Evolutionary conservation across 306 rosid genomes (phyloP), one percentile per base, ranked within the genome.

Genomic region (Glycine latifolia): DNA sequence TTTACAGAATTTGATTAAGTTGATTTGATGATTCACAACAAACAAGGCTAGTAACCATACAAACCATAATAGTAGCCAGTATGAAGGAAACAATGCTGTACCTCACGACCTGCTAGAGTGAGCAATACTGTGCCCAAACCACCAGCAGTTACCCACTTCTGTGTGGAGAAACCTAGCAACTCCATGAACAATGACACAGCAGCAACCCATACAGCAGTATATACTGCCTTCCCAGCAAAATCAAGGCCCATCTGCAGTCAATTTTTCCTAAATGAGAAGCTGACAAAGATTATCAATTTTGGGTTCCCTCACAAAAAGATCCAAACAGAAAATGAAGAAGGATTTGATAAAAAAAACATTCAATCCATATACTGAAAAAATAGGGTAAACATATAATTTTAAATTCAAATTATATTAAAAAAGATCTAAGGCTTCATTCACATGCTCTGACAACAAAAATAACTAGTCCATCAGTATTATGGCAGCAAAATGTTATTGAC

Each of bases 31-130:
- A 58, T 60, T 71, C 61, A 77, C 46, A 60, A 50, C 33, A 53
- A 35, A 83, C 39, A 67, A 43, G 7, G 52, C 49, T 39, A 43
- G 71, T 3, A 7, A 6, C 12, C 31, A 39, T 26, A 68, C 54
- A 12, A 43, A 67, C 31, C 11, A 15, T 33, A 63, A 41, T 8
- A 46, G 69, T 41, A 78, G 73, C 73, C 71, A 85, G 77, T 12
- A 50, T 56, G 54, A 71, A 83, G 71, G 85, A 87, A 81, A 87
- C 11, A 47, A 26, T 20, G 58, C 11, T 47, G 69, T 87, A 96
- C 99, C 99, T 96, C 99, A 17, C 99, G 97, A 73, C 98, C 99
- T 5, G 99, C 92, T 73, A 96, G 98, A 52, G 99, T 96, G 58
- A 96, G 93, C 85, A 96, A 84, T 31, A 96, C 98, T 35, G 98